phyloP scores from a whole-genome alignment of 78 protist species.

The Polysphondylium violaceum region DNA sequence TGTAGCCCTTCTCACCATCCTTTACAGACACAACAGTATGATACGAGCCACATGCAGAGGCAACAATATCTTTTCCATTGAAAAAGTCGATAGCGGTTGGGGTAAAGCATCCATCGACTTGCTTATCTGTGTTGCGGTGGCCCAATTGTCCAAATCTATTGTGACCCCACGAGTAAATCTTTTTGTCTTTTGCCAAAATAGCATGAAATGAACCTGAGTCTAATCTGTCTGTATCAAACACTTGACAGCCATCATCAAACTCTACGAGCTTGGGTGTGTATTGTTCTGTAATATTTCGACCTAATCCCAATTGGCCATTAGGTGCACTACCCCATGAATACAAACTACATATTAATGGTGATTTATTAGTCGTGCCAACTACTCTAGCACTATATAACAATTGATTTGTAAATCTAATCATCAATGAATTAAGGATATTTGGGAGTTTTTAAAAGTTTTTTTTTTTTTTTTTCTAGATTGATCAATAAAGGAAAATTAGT shows the following conservation, averaged over 20 bases:
- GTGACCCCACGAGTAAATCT: slow-evolving; percentile 47
- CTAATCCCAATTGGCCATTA: slow-evolving; percentile 49
- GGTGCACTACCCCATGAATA: slow-evolving; percentile 49
- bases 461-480: too few relatives aligned
- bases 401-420: too few relatives aligned
- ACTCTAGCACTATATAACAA: too few relatives aligned
- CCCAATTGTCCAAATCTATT: slow-evolving; percentile 63
- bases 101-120: neutral
- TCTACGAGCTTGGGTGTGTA: slow-evolving; percentile 14
- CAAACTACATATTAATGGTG: too few relatives aligned
- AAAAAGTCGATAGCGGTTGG: slow-evolving; percentile 1
- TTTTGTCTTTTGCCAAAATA: slow-evolving; percentile 16
- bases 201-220: slow-evolving; percentile 60
- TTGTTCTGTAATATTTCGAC: neutral
- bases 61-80: neutral
- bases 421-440: too few relatives aligned
- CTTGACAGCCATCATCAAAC: neutral
- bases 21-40: slow-evolving; percentile 35
- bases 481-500: too few relatives aligned
- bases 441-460: too few relatives aligned
- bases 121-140: neutral
- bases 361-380: too few relatives aligned
- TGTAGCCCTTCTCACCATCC: neutral
- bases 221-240: neutral
- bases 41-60: slow-evolving; percentile 33